Percentiles rank a stretch among this genome's conserved stretches.
Evolutionary conservation across 2,329 filamentous ascomycete genomes (phyloP).

Genomic region (Coniochaeta sp.): DNA sequence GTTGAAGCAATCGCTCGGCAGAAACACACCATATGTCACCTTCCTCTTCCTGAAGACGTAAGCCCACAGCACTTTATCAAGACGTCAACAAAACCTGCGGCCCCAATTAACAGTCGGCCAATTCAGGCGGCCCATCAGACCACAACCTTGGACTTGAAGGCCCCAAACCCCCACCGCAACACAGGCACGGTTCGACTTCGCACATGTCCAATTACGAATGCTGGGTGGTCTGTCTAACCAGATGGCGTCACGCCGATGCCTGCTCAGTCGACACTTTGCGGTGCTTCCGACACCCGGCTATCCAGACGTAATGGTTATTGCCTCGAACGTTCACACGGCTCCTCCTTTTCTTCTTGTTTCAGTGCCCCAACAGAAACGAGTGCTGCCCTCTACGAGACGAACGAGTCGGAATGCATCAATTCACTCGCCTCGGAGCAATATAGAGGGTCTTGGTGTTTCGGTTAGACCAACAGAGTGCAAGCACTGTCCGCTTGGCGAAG

Average conservation of each 20-base stretch:
- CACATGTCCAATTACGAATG: not conserved
- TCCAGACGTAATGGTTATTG: not conserved
- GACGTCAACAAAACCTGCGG: not conserved
- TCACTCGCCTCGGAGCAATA: not conserved
- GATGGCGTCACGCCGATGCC: not conserved
- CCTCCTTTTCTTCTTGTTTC: not conserved
- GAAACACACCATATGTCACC: not conserved
- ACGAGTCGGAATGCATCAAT: not conserved
- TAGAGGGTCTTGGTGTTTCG: not conserved
- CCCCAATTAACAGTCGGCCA: not conserved
- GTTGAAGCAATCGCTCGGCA: not conserved
- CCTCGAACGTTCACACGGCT: not conserved
- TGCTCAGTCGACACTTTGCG: not conserved
- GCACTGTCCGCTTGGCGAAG: not conserved
- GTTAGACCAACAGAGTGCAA: not conserved
- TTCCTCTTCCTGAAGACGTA: not conserved
- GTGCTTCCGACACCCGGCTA: not conserved
- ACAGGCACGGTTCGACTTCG: not conserved
- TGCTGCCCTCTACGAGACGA: not conserved
- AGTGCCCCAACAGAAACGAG: slow-evolving; percentile 1
- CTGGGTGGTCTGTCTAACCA: not conserved
- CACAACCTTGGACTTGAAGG: not conserved
- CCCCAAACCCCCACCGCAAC: not conserved
- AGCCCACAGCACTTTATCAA: not conserved
- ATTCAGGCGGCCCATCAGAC: not conserved